Percentiles rank a stretch among this genome's conserved stretches.
phyloP scores from a whole-genome alignment of 2,329 filamentous ascomycete genomes.

The Nannizziopsis barbatae region DNA sequence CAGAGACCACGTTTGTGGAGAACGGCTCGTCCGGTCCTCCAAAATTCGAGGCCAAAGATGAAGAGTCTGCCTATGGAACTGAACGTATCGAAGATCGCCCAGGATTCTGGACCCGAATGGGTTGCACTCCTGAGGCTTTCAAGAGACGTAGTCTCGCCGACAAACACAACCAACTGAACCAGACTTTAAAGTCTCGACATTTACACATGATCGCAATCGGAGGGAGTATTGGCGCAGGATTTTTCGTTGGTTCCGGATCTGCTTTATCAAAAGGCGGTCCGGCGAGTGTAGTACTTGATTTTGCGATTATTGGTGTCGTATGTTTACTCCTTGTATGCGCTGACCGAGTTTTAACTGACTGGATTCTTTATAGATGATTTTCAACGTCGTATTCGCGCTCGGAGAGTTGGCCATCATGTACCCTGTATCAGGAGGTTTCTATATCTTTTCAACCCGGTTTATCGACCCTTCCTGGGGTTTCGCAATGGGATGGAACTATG shows the following conservation, averaged over 20 bases:
- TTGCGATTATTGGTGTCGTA: conserved; percentile 42
- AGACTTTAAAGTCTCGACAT: conserved; percentile 25
- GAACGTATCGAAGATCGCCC: conserved; percentile 8
- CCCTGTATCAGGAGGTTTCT: conserved; percentile 53
- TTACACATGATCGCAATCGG: conserved; percentile 33
- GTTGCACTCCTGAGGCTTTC: conserved; percentile 31
- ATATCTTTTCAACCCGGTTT: conserved; percentile 49
- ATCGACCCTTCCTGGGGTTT: conserved; percentile 48
- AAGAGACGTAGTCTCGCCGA: conserved; percentile 22
- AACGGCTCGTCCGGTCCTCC: not conserved
- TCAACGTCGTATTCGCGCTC: conserved; percentile 49
- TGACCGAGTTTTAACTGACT: not conserved
- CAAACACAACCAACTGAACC: conserved; percentile 20
- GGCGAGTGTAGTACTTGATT: conserved; percentile 32
- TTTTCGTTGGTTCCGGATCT: conserved; percentile 32
- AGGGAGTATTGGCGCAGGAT: conserved; percentile 23
- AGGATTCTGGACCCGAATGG: conserved; percentile 30
- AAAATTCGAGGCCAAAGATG: conserved; percentile 8
- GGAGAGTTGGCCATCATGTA: conserved; percentile 52
- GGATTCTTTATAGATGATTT: conserved; percentile 38
- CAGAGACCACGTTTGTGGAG: not conserved
- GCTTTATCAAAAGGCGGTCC: conserved; percentile 32
- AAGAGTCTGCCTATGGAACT: conserved; percentile 3
- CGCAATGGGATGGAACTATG: conserved; percentile 48
- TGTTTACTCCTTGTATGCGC: not conserved